Base-by-base conservation (phyloP, 352 stramenopile species). In the Phytophthora pini region DNA sequence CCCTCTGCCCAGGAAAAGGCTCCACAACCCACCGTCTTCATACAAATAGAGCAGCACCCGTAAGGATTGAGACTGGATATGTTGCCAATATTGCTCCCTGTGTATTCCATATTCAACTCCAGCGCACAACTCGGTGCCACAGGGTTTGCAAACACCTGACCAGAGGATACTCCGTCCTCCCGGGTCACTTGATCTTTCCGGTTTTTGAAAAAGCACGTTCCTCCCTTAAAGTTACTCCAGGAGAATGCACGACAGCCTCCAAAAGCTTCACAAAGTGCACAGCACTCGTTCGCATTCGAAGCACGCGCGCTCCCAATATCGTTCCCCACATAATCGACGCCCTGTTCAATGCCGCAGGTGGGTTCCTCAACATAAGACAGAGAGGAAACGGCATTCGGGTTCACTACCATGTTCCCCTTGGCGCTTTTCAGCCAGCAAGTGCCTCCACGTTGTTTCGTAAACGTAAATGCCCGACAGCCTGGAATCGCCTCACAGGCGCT, bases 131-230 rank as follows among this genome's bases (percentile, higher is more conserved):
- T 70, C 0, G 62, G 62, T 4, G 61, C 52, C 7, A 12, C 27
- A 4, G 70, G 61, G 24, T 73, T 79, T 0, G 56, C 45, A 7
- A 65, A 10, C 11, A 73, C 48, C 4, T 66, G 65, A 11, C 56
- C 66, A 36, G 70, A 78, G 15, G 45, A 43, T 38, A 70, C 48
- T 4, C 56, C 53, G 10, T 20, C 5, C 29, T 72, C 52, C 58
- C 51, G 64, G 17, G 4, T 48, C 13, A 73, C 52, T 5, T 59
- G 40, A 13, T 62, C 67, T 54, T 71, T 70, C n/a, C 67, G 61
- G 38, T 72, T 81, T 47, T 83, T 83, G 45, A 84, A 65, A 48
- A 57, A 89, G 46, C 80, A 89, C 3, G 76, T 89, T 26, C 80
- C 82, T 12, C 81, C 81, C 49, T 82, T 68, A 48, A 69, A 65